phyloP scores from a whole-genome alignment of 1,139 yeast species.

The Geotrichum aggregatum region DNA sequence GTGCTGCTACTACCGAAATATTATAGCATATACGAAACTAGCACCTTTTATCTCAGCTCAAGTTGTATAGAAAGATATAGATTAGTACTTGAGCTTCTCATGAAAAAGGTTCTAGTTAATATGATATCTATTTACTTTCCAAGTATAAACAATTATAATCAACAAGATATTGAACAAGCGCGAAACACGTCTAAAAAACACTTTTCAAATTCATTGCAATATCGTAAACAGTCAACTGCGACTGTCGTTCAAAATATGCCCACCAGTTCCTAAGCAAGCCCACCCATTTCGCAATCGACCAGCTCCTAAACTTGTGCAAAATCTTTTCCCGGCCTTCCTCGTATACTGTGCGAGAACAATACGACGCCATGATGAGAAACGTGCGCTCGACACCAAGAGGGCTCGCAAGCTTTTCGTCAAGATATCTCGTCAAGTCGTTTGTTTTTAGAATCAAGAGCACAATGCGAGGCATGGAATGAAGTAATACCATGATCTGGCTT shows the following conservation, averaged over 20 bases:
- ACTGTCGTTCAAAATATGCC: slow-evolving; percentile 49
- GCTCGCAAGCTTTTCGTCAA: slow-evolving; percentile 76
- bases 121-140: too few species aligned
- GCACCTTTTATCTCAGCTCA: too few species aligned
- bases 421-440: slow-evolving; percentile 82
- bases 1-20: too few species aligned
- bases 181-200: not conserved
- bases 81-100: too few species aligned
- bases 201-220: slow-evolving; percentile 38
- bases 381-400: slow-evolving; percentile 88
- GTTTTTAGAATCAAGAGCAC: slow-evolving; percentile 86
- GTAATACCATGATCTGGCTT: slow-evolving; percentile 71
- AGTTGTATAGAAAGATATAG: too few species aligned
- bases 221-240: slow-evolving; percentile 58
- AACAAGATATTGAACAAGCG: too few species aligned
- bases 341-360: slow-evolving; percentile 79
- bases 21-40: too few species aligned
- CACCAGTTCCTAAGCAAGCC: slow-evolving; percentile 43
- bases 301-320: slow-evolving; percentile 27
- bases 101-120: too few species aligned
- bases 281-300: slow-evolving; percentile 18
- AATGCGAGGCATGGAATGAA: slow-evolving; percentile 77
- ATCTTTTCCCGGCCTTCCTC: slow-evolving; percentile 55
- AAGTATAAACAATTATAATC: too few species aligned
- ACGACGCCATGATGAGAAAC: slow-evolving; percentile 81